These are phyloP conservation scores for Elsinoe perseae DNA, from an alignment of 2,329 filamentous ascomycete species.

Conservation along the genomic window DNA sequence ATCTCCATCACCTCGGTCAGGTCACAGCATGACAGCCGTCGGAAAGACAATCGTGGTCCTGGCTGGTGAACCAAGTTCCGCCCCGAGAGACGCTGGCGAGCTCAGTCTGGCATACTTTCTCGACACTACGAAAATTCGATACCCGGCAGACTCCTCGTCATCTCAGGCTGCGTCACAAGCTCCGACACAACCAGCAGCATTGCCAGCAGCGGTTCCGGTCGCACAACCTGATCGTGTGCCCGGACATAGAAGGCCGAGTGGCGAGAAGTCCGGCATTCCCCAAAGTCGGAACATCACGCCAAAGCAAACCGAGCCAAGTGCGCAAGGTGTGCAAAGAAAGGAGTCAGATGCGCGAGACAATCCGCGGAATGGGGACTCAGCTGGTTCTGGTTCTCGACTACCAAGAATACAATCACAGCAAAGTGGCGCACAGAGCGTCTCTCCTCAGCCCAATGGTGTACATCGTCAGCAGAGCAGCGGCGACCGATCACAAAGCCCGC, in stretches of 20 bases:
- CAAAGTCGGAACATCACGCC: constrained; percentile 21
- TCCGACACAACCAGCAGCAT: neutral
- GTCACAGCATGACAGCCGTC: constrained; percentile 94
- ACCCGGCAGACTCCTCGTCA: constrained; percentile 56
- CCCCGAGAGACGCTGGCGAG: constrained; percentile 71
- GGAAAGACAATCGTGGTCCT: constrained; percentile 88
- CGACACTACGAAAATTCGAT: constrained; percentile 92
- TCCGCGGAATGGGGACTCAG: constrained; percentile 32
- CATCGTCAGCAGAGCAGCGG: constrained; percentile 17
- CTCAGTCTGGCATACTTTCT: constrained; percentile 83
- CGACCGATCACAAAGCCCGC: constrained; percentile 17
- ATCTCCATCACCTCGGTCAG: constrained; percentile 84
- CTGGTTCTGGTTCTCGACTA: constrained; percentile 47
- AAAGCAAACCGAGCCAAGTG: constrained; percentile 25
- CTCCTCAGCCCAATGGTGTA: constrained; percentile 6
- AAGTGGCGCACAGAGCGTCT: neutral
- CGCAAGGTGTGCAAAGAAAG: constrained; percentile 20
- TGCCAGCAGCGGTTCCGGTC: neutral
- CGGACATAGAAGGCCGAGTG: constrained; percentile 28
- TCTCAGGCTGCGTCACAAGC: constrained; percentile 11
- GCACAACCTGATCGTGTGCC: constrained; percentile 24
- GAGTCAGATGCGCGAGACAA: constrained; percentile 21
- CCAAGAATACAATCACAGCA: constrained; percentile 30
- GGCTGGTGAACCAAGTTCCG: constrained; percentile 88
- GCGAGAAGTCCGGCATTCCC: constrained; percentile 24